Base-by-base conservation (phyloP, 2,329 filamentous ascomycete species). In the Tolypocladium pustulatum region DNA sequence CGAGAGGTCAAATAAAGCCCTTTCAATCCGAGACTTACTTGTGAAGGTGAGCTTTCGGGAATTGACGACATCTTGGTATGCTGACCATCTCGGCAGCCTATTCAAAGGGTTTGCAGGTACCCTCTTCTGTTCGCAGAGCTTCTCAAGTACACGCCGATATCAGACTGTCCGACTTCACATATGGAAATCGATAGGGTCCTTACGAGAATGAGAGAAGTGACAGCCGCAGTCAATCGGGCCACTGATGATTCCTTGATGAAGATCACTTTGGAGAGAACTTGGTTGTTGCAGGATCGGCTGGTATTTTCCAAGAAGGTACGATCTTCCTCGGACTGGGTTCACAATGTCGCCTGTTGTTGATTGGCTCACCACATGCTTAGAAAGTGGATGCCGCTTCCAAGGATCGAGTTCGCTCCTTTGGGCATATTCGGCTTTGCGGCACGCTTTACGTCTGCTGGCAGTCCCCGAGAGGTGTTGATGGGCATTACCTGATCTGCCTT, bases 71-170 rank as follows among this genome's bases (percentile, higher is more conserved):
- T 32, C 38, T 30, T 34, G 51, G 8, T n/a, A 32, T 30, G 27
- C 49, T 52, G 20, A 52, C 30, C 25, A 22, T 38, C 20, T 13
- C 37, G 64, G 58, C 58, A 96, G 90, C 94, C 93, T 0, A 92
- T 97, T 25, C 93, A 99, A 73, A 83, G 93, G 58, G 83, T 97
- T 27, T 96, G 91, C 76, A 91, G 89, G 74, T 97, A 97, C 68
- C 91, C 91, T 13, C 77, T 99, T 4, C 77, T 97, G 2, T 92
- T 97, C 67, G 81, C 85, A 6, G 91, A 97, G 66, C 78, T 99
- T 10, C 79, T 92, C 60, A 92, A 88, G 66, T 82, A 87, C 64
- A 97, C 92, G 0, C 90, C 91, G 2, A 89, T 90, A 1, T 86
- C 83, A 58, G 93, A 97, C 68, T 95, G 91, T 66, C 91, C 91